Conservation (phyloP, 164 flowering plant genomes). For the Paratinospora sagittata region DNA sequence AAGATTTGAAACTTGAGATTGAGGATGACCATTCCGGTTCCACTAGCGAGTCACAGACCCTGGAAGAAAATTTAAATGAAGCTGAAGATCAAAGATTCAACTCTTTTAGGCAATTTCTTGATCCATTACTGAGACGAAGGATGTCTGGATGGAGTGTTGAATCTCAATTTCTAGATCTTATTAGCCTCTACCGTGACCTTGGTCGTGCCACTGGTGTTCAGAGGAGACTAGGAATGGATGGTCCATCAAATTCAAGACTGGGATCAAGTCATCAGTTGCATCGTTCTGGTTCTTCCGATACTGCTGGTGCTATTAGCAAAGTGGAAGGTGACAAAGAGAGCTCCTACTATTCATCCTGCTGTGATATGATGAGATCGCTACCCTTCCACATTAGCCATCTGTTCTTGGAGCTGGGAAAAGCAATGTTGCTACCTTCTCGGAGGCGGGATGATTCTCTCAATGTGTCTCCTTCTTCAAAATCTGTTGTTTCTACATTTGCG, state of each 20-base stretch:
- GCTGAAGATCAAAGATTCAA: slow-evolving; percentile 68
- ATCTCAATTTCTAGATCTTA: slow-evolving; percentile 86
- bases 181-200: slow-evolving; percentile 76
- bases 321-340: slow-evolving; percentile 62
- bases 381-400: slow-evolving; percentile 79
- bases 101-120: slow-evolving; percentile 84
- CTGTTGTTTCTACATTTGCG: slow-evolving; percentile 69
- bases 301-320: slow-evolving; percentile 24
- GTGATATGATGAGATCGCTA: slow-evolving; percentile 87
- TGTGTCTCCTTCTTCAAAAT: slow-evolving; percentile 69
- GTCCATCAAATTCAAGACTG: slow-evolving; percentile 35
- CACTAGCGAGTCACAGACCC: slow-evolving; percentile 37
- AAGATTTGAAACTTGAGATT: slow-evolving; percentile 57
- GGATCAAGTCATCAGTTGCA: slow-evolving; percentile 42
- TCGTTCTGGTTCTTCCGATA: slow-evolving; percentile 38
- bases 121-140: slow-evolving; percentile 77
- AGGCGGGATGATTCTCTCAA: slow-evolving; percentile 73
- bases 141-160: slow-evolving; percentile 83
- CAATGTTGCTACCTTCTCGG: slow-evolving; percentile 82
- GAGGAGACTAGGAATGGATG: slow-evolving; percentile 44
- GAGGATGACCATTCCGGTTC: slow-evolving; percentile 45
- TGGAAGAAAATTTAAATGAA: slow-evolving; percentile 39
- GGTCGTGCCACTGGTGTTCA: slow-evolving; percentile 71
- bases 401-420: slow-evolving; percentile 92
- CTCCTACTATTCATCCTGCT: slow-evolving; percentile 70